Conservation (phyloP, 768 basidiomycete genomes). For the Naganishia friedmannii region DNA sequence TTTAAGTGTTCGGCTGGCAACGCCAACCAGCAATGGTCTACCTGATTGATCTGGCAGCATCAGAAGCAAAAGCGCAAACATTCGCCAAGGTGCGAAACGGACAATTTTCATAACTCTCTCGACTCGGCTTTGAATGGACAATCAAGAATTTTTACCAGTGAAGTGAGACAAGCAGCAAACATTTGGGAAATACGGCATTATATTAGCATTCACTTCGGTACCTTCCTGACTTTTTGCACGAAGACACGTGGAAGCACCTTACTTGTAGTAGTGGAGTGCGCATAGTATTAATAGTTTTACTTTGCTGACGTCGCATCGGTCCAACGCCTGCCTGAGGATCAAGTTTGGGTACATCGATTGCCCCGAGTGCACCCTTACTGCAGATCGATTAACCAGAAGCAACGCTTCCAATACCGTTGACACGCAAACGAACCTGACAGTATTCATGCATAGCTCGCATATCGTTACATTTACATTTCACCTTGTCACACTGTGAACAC, state of each 20-base stretch:
- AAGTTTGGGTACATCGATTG: no score
- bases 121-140: not conserved
- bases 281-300: not conserved
- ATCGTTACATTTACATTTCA: not conserved
- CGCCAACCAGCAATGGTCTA: constrained; percentile 16
- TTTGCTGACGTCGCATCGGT: no score
- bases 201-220: not conserved
- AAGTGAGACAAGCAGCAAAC: not conserved
- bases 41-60: not conserved
- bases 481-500: not conserved
- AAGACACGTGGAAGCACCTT: not conserved
- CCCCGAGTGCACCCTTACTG: no score
- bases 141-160: not conserved
- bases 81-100: not conserved
- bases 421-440: not conserved
- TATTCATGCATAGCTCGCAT: not conserved
- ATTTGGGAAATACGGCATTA: not conserved
- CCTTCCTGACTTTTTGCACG: not conserved
- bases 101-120: not conserved
- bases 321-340: no score
- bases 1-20: constrained; percentile 13
- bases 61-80: not conserved
- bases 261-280: not conserved
- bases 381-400: no score
- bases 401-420: no score